Base-by-base conservation (phyloP, 352 stramenopile genomes). In the Elongisporangium undulatum region DNA sequence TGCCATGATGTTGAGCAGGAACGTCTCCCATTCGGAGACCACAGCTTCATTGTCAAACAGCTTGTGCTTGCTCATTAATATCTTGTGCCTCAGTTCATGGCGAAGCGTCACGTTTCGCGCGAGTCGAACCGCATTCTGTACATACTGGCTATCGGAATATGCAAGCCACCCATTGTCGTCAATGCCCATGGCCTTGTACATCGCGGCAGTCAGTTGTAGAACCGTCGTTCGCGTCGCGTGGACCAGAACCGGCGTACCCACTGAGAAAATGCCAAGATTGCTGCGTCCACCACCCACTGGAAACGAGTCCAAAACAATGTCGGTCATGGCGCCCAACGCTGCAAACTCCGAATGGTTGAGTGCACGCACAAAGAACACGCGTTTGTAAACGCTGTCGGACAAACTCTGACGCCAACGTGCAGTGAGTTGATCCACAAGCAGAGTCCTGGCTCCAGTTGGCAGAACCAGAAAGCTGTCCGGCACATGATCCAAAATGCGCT, bases 241-340 rank as follows among this genome's bases (percentile, higher is more conserved):
- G n/a, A 77, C 69, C 8, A 91, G 67, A 48, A 91, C 87, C 1
- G 79, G 79, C 4, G 77, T 85, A 17, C 79, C 82, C 1, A 82
- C 75, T 0, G 74, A 68, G 48, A 90, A 86, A 8, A 88, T 72
- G 58, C 89, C 82, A 3, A 91, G 58, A 53, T 65, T 83, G 20
- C 72, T 86, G 8, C 79, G 62, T 0, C 82, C 79, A 3, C 82
- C 79, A 17, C 79, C 82, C 1, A 89, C 71, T 6, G 82, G 82
- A 59, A 89, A 91, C 19, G 79, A 75, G 23, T 91, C 79, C 26
- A 82, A 49, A 12, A 89, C 77, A 6, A 89, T 49, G 49, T 86
- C 72, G 5, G 71, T 72, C 49, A 82, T 61, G 7, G 68, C 66
- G 20, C 67, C 73, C 16, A 89, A 50, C 20, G 55, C 56, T 9